Evolutionary conservation across 257 asterid genomes (phyloP), one percentile per base, ranked within the genome.

Genomic region (Buddleja alternifolia): DNA sequence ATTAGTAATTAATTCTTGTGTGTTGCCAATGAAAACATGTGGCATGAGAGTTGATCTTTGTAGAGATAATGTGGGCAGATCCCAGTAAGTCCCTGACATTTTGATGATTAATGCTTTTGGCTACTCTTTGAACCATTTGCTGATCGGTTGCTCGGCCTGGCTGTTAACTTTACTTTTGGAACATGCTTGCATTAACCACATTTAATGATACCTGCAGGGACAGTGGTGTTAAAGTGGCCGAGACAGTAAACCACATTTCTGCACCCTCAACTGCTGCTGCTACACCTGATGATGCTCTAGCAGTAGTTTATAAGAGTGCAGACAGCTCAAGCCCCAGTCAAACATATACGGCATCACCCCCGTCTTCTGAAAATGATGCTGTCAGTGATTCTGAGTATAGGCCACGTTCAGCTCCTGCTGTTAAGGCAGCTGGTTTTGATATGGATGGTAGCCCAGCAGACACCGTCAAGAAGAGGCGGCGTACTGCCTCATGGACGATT

Each of bases 401-500:
- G 66, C 91, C 94, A 46, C 84, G 71, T 20, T 48, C 32, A 42
- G 69, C 54, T 71, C 76, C 63, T 40, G 78, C 72, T 48, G 63
- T 72, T 78, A 78, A 69, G 67, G 79, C 75, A 66, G 51, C 53
- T 65, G 77, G 60, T 72, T 67, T 83, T 57, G 83, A 81, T 71
- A 65, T 62, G 36, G 68, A 66, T 77, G 78, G 81, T 64, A 84
- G 94, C 73, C 98, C 98, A 50, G 97, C 98, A 73, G 96, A 86
- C 58, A 88, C 97, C 11, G 98, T 92, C 34, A 92, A 92, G 81
- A 90, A 88, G 88, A 81, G 98, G 66, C 86, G 98, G 77, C 90
- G 96, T 24, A 82, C 84, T 63, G 84, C 92, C 75, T 79, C 90
- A 15, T 75, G 87, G 87, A 84, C 66, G 75, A 60, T 76, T 79